Percentiles rank a stretch among this genome's conserved stretches.
phyloP scores from a whole-genome alignment of 169 alveolate genomes.

The Neospora caninum region DNA sequence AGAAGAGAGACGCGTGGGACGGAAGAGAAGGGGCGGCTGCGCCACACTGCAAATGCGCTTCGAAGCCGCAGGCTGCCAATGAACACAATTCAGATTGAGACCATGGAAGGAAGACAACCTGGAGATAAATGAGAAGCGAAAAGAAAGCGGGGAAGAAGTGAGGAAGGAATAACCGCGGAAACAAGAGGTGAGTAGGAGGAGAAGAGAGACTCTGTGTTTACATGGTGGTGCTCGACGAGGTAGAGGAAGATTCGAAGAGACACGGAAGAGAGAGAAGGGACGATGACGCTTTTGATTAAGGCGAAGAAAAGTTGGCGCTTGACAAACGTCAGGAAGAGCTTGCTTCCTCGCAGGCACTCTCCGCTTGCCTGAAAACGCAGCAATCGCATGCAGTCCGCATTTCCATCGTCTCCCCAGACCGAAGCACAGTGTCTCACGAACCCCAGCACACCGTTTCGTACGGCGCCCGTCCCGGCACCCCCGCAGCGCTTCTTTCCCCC shows the following conservation, averaged over 20 bases:
- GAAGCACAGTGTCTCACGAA: no score
- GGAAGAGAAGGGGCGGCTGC: no score
- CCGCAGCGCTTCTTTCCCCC: no score
- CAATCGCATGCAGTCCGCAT: background rate
- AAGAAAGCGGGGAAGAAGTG: background rate
- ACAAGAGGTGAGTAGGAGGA: background rate
- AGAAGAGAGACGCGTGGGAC: no score
- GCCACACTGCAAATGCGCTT: no score
- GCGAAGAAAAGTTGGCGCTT: conserved; percentile 9
- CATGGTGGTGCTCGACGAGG: conserved; percentile 24
- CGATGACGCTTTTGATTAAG: background rate
- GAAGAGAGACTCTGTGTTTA: background rate
- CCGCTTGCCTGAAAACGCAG: background rate
- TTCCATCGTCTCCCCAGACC: no score
- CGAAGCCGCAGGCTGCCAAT: no score
- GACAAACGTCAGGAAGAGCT: background rate
- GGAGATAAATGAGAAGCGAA: background rate
- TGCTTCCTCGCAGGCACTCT: conserved; percentile 23
- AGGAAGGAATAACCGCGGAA: background rate
- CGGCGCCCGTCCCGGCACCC: no score
- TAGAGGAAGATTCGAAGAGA: background rate
- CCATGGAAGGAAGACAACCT: background rate
- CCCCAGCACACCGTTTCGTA: no score
- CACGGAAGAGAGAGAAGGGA: background rate
- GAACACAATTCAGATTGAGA: no score